phyloP scores from a whole-genome alignment of 768 basidiomycete species.

The Boletus vermiculosoides region DNA sequence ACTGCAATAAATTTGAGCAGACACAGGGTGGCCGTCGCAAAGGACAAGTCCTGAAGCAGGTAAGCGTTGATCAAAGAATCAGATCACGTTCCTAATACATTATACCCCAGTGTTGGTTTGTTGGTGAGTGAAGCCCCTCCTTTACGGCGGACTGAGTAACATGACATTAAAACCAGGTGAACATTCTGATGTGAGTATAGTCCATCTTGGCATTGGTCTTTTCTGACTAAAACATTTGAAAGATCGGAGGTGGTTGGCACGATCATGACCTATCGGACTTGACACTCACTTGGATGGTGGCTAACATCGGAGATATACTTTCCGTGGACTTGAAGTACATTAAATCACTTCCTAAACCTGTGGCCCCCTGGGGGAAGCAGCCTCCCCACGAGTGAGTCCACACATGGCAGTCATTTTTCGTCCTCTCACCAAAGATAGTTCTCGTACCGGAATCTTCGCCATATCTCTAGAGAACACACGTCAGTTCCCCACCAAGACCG shows the following conservation, averaged over 20 bases:
- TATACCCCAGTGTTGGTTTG: slow-evolving; percentile 63
- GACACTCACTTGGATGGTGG: slow-evolving; percentile 62
- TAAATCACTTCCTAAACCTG: slow-evolving; percentile 47
- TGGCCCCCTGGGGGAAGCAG: slow-evolving; percentile 59
- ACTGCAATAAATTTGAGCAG: slow-evolving; percentile 63
- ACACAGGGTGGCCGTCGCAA: slow-evolving; percentile 49
- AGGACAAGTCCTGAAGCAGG: slow-evolving; percentile 63
- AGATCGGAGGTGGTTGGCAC: slow-evolving; percentile 72
- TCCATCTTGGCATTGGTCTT: neutral
- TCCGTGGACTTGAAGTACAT: slow-evolving; percentile 58
- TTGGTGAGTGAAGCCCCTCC: slow-evolving; percentile 42
- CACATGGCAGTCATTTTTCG: neutral
- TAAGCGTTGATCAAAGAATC: slow-evolving; percentile 21
- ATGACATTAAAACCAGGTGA: slow-evolving; percentile 26
- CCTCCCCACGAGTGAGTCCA: slow-evolving; percentile 57
- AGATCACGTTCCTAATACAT: slow-evolving; percentile 6
- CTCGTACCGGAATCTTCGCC: slow-evolving; percentile 53
- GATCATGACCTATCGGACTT: slow-evolving; percentile 69
- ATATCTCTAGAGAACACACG: slow-evolving; percentile 47
- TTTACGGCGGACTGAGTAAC: neutral
- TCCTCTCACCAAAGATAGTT: slow-evolving; percentile 33
- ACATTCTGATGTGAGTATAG: slow-evolving; percentile 21
- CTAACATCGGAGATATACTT: slow-evolving; percentile 54
- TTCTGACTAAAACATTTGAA: neutral
- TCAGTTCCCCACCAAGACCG: slow-evolving; percentile 42